These are phyloP conservation scores for Solanum neorickii DNA, from an alignment of 257 asterid species.

Conservation along the genomic window DNA sequence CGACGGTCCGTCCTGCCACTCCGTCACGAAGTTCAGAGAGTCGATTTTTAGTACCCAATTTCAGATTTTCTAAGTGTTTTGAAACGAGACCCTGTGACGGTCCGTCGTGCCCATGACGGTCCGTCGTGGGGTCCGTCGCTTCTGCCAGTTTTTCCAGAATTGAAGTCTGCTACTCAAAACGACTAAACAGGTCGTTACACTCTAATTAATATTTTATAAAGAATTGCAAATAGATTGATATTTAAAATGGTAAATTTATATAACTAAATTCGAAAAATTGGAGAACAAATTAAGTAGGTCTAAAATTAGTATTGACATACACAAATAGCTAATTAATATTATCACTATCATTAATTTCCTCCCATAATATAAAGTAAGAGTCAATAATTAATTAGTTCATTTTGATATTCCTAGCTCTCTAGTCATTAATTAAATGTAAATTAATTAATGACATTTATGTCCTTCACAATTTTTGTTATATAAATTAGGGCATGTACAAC, in stretches of 20 bases:
- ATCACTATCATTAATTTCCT: not conserved
- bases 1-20: too few relatives aligned
- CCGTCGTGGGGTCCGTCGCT: too few relatives aligned
- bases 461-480: not conserved
- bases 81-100: too few relatives aligned
- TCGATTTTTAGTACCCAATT: too few relatives aligned
- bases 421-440: not conserved
- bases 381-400: not conserved
- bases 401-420: not conserved
- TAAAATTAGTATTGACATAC: not conserved
- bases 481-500: slow-evolving; percentile 33
- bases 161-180: too few relatives aligned
- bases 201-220: too few relatives aligned
- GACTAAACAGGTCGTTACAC: too few relatives aligned
- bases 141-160: too few relatives aligned
- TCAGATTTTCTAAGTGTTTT: too few relatives aligned
- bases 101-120: too few relatives aligned
- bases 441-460: not conserved
- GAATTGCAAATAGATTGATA: not conserved
- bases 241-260: not conserved
- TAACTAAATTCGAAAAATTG: not conserved
- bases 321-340: not conserved
- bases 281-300: not conserved
- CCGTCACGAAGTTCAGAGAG: too few relatives aligned
- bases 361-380: not conserved